These are phyloP conservation scores for Mitragyna speciosa DNA, from an alignment of 257 asterid species.

Conservation along the genomic window DNA sequence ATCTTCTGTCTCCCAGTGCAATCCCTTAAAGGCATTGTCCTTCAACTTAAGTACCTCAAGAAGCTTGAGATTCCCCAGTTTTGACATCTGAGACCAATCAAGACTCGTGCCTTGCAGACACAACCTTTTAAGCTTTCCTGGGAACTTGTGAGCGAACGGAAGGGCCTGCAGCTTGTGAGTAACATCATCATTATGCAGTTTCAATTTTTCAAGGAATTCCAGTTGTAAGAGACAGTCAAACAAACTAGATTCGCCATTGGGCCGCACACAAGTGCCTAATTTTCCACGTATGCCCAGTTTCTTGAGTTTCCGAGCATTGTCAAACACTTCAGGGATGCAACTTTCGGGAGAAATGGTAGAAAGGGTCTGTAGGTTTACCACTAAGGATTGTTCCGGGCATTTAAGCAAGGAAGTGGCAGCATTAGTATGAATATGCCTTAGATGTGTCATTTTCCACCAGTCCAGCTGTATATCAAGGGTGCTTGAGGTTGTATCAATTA, in stretches of 20 bases:
- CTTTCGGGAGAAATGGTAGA: conserved; percentile 26
- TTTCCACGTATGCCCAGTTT: conserved; percentile 34
- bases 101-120: conserved; percentile 30
- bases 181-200: conserved; percentile 27
- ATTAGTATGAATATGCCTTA: conserved; percentile 44
- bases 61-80: conserved; percentile 26
- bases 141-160: conserved; percentile 29
- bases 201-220: conserved; percentile 33
- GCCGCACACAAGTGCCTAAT: neutral
- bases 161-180: neutral
- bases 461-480: conserved; percentile 26
- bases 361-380: conserved; percentile 37
- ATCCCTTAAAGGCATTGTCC: conserved; percentile 42
- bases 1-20: conserved; percentile 19
- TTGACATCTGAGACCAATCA: conserved; percentile 36
- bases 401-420: conserved; percentile 25
- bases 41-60: conserved; percentile 49
- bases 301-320: conserved; percentile 20
- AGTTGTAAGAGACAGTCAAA: conserved; percentile 15
- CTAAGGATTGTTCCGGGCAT: neutral
- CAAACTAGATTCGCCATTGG: neutral
- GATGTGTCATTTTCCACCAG: conserved; percentile 36
- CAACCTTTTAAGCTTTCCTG: conserved; percentile 31
- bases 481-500: conserved; percentile 24
- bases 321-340: conserved; percentile 29